phyloP scores from a whole-genome alignment of 345 rosid species.

The Syzygium oleosum region DNA sequence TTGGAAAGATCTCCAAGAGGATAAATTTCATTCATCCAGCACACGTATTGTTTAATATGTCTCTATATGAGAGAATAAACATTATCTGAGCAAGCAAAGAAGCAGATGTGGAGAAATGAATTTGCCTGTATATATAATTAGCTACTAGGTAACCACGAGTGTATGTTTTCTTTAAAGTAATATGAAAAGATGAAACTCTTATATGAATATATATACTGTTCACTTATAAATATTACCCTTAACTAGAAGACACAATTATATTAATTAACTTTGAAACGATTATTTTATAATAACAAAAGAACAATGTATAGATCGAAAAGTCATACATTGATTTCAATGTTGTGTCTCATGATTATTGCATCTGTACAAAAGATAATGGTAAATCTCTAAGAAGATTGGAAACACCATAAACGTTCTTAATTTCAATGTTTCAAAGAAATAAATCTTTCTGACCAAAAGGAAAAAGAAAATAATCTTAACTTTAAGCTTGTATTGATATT shows the following conservation, averaged over 20 bases:
- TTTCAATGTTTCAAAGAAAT: background rate
- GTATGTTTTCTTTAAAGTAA: background rate
- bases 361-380: background rate
- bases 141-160: accelerated
- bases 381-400: background rate
- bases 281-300: background rate
- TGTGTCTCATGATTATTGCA: background rate
- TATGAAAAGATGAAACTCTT: background rate
- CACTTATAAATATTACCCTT: too few species aligned
- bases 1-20: background rate
- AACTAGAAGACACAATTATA: background rate
- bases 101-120: background rate
- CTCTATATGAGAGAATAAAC: background rate
- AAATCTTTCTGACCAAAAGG: too few species aligned
- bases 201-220: too few species aligned
- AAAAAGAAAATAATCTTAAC: too few species aligned
- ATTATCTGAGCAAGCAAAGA: background rate
- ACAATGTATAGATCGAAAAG: background rate
- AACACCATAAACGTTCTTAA: background rate
- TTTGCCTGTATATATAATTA: background rate
- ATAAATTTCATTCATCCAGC: background rate
- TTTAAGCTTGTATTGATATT: background rate
- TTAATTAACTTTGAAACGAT: background rate
- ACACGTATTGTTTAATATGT: background rate
- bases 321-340: background rate